phyloP scores from a whole-genome alignment of 805 yeast genomes.

The Brettanomyces naardenensis region DNA sequence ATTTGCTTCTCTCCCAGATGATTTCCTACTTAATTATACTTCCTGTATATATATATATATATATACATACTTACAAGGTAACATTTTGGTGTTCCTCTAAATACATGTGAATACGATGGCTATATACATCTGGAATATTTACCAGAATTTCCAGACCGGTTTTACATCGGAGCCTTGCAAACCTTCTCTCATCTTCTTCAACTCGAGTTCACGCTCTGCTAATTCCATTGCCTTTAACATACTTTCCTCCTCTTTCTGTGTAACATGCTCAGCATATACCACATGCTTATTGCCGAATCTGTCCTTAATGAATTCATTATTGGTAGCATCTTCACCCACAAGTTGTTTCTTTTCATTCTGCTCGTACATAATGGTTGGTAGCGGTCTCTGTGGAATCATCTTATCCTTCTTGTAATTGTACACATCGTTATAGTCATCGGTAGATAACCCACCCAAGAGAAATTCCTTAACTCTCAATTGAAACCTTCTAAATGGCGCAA shows the following conservation, averaged over 20 bases:
- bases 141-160: conserved; percentile 26
- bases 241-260: conserved; percentile 61
- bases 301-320: conserved; percentile 52
- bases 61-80: too few relatives aligned
- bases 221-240: conserved; percentile 37
- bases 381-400: conserved; percentile 31
- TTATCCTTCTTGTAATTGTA: conserved; percentile 32
- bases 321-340: conserved; percentile 26
- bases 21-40: too few relatives aligned
- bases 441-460: conserved; percentile 45
- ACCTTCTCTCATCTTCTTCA: conserved; percentile 11
- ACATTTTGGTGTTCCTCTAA: too few relatives aligned
- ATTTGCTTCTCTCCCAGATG: too few relatives aligned
- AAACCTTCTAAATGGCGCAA: conserved; percentile 57
- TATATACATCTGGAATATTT: background rate
- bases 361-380: conserved; percentile 30
- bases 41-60: background rate
- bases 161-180: conserved; percentile 4
- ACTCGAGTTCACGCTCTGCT: conserved; percentile 27
- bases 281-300: conserved; percentile 52
- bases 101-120: background rate
- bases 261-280: conserved; percentile 63
- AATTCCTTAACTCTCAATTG: conserved; percentile 50
- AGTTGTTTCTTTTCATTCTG: conserved; percentile 26
- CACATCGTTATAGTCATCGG: conserved; percentile 58